Evolutionary conservation across 192 early-diverging fungal species (phyloP).

Genomic region (Jimgerdemannia flammicorona): DNA sequence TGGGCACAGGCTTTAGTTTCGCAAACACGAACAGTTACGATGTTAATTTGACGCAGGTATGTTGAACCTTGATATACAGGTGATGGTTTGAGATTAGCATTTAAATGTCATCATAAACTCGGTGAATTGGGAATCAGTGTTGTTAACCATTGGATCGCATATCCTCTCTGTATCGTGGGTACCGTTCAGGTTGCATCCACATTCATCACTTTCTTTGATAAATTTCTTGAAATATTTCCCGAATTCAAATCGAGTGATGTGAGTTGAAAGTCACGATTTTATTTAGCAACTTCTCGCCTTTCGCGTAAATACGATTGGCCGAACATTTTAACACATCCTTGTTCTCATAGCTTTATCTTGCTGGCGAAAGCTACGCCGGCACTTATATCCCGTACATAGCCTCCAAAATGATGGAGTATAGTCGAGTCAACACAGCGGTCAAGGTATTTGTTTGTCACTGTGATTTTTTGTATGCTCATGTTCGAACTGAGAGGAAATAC

Average conservation of each 20-base stretch:
- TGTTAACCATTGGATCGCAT: too few species aligned
- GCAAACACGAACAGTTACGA: slow-evolving; percentile 28
- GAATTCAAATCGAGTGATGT: not conserved
- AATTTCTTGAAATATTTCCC: slow-evolving; percentile 49
- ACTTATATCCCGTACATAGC: slow-evolving; percentile 61
- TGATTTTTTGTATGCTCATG: too few species aligned
- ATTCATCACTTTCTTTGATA: slow-evolving; percentile 46
- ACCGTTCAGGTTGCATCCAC: slow-evolving; percentile 27
- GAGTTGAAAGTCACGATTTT: too few species aligned
- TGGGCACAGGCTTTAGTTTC: slow-evolving; percentile 61
- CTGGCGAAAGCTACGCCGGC: slow-evolving; percentile 63
- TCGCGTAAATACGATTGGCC: too few species aligned
- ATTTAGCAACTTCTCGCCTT: too few species aligned
- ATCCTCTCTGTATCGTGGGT: not conserved
- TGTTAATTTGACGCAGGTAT: slow-evolving; percentile 45
- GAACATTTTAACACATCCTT: not conserved
- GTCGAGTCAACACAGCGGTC: slow-evolving; percentile 25
- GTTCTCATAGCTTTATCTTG: slow-evolving; percentile 47
- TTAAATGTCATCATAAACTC: slow-evolving; percentile 1
- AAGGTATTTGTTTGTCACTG: not conserved
- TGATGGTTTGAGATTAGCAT: not conserved
- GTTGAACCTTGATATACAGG: not conserved
- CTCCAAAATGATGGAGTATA: slow-evolving; percentile 21
- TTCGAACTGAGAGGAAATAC: too few species aligned
- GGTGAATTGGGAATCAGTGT: slow-evolving; percentile 3